Conservation (phyloP, 139 green algal species). For the Penium margaritaceum region DNA sequence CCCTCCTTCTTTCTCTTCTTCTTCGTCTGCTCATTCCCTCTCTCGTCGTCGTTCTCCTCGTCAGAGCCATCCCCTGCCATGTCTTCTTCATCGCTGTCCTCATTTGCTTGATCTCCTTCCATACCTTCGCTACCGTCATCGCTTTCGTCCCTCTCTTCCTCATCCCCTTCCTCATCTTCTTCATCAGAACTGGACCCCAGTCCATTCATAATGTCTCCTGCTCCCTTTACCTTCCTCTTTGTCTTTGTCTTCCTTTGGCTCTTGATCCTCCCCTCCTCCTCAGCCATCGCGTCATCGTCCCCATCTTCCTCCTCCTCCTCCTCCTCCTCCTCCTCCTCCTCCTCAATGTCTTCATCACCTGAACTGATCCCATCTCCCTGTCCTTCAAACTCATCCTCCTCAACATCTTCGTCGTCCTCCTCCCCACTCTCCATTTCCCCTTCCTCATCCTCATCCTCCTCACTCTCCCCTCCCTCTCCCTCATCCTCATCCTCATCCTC, state of each 20-base stretch:
- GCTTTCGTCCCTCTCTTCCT: too few relatives aligned
- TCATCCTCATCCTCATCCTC: slow-evolving; percentile 22
- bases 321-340: slow-evolving; percentile 43
- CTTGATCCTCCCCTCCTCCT: neutral
- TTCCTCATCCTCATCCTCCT: slow-evolving; percentile 8
- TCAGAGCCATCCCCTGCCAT: too few relatives aligned
- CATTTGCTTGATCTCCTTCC: too few relatives aligned
- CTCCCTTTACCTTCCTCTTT: neutral
- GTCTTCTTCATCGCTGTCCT: too few relatives aligned
- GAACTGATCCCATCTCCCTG: neutral
- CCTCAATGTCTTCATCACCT: slow-evolving; percentile 31
- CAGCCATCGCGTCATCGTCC: neutral
- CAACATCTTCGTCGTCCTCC: slow-evolving; percentile 29
- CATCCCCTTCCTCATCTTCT: too few relatives aligned
- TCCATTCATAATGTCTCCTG: neutral
- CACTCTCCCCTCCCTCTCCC: slow-evolving; percentile 21
- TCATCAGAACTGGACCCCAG: too few relatives aligned
- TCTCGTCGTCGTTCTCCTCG: too few relatives aligned
- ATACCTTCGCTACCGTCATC: too few relatives aligned
- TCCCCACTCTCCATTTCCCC: slow-evolving; percentile 35
- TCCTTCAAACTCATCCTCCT: slow-evolving; percentile 2
- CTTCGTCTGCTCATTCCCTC: too few relatives aligned
- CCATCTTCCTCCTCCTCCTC: neutral
- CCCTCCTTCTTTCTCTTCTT: too few relatives aligned
- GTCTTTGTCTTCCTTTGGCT: neutral